Percentiles rank a stretch among this genome's conserved stretches.
These are phyloP conservation scores for Miamiensis avidus DNA, from an alignment of 169 alveolate species.

Conservation along the genomic window DNA sequence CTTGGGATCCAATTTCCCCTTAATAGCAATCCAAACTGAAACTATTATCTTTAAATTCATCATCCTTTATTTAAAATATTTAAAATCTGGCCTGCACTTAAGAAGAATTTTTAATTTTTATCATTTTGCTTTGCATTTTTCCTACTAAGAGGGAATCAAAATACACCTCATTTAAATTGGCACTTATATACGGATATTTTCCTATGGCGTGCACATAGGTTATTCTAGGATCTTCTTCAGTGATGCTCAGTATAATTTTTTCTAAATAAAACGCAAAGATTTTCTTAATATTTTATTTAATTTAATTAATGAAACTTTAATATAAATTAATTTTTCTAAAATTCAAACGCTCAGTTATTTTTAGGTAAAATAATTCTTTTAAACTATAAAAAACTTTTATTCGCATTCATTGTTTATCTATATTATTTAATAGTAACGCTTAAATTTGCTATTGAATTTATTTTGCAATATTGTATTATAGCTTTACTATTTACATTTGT, in stretches of 20 bases:
- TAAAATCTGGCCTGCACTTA: conserved; percentile 70
- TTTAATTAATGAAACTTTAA: too few relatives aligned
- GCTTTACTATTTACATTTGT: too few relatives aligned
- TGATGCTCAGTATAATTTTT: conserved; percentile 48
- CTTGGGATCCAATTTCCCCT: conserved; percentile 75
- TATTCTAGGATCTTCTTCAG: conserved; percentile 66
- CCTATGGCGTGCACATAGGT: conserved; percentile 76
- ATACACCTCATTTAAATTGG: conserved; percentile 64
- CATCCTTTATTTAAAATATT: conserved; percentile 56
- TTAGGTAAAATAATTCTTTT: too few relatives aligned
- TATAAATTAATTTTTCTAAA: too few relatives aligned
- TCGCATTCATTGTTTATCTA: too few relatives aligned
- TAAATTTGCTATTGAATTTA: too few relatives aligned
- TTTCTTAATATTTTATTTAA: too few relatives aligned
- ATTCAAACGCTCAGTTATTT: too few relatives aligned
- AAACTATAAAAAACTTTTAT: too few relatives aligned
- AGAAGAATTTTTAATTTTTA: conserved; percentile 66
- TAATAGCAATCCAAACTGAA: conserved; percentile 46
- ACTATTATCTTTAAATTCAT: conserved; percentile 69
- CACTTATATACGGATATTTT: conserved; percentile 77
- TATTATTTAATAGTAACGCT: too few relatives aligned
- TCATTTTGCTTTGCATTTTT: conserved; percentile 61
- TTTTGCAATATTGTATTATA: too few relatives aligned
- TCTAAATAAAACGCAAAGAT: too few relatives aligned
- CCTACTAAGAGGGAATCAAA: conserved; percentile 79